These are phyloP conservation scores for Bruguiera hainesii DNA, from an alignment of 441 rosid genomes.

Conservation along the genomic window DNA sequence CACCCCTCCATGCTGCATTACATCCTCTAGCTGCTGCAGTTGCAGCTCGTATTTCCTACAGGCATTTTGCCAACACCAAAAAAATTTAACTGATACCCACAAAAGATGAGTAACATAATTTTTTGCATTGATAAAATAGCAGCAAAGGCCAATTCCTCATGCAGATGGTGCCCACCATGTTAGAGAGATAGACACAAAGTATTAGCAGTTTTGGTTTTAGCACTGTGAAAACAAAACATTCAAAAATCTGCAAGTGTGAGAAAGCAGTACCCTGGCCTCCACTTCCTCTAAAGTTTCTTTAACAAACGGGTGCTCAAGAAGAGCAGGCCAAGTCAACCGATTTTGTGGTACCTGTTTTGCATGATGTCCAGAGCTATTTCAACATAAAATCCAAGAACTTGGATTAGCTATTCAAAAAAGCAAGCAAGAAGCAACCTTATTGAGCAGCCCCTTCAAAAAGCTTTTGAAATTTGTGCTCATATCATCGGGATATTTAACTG, in stretches of 20 bases:
- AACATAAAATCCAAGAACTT: constrained; percentile 13
- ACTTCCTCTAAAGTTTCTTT: constrained; percentile 64
- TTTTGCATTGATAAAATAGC: not conserved
- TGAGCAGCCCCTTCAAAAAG: constrained; percentile 92
- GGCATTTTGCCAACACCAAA: not conserved
- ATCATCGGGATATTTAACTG: constrained; percentile 93
- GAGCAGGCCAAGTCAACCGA: constrained; percentile 93
- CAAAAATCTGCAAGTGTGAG: constrained; percentile 8
- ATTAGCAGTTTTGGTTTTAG: not conserved
- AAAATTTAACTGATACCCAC: not conserved
- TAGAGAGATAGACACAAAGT: not conserved
- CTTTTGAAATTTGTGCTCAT: constrained; percentile 86
- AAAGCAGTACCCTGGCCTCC: constrained; percentile 64
- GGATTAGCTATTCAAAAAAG: constrained; percentile 7
- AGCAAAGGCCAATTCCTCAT: not conserved
- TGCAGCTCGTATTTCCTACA: constrained; percentile 53
- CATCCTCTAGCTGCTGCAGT: constrained; percentile 37
- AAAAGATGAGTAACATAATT: not conserved
- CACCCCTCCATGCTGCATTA: constrained; percentile 48
- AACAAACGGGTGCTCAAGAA: constrained; percentile 94
- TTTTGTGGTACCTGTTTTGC: constrained; percentile 78
- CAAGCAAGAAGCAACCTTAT: constrained; percentile 53
- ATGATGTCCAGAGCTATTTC: constrained; percentile 18
- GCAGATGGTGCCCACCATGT: not conserved
- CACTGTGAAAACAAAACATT: not conserved